Evolutionary conservation across 2,329 filamentous ascomycete genomes (phyloP), one percentile per base, ranked within the genome.

Genomic region (Ophiostoma ulmi): DNA sequence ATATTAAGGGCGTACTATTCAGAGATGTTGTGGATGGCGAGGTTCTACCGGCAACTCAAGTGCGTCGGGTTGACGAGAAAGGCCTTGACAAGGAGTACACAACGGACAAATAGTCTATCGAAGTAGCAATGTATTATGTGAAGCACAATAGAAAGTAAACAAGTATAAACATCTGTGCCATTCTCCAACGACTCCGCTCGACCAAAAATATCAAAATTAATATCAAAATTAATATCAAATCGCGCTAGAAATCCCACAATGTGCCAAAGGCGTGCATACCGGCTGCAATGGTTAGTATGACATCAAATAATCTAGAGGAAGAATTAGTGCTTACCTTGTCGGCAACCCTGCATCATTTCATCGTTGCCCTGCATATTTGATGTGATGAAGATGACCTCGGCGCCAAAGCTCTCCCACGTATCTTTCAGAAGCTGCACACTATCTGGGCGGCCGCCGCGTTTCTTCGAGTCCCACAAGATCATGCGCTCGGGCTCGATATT

Each of bases 301-400:
- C 10, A 3, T 4, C 6, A 22, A 55, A 22, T 22, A 14, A 11
- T 11, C 8, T 26, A 13, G 22, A 31, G 3, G 6, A 14, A 14
- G 22, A 44, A 17, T 58, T 1, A 58, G n/a, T 58, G 76, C 78
- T 38, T 76, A 80, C 79, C 78, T 73, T 74, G 78, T 71, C 75
- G 76, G 72, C 80, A 81, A 38, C 80, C 80, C 70, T 79, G 78
- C 79, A 81, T 81, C 80, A 81, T 81, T 75, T 81, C 80, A 71
- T 81, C 79, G 72, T 81, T 81, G 38, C 80, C 80, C 70, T 78
- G 75, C 78, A 74, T 79, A 72, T 81, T 81, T 55, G 78, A 80
- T 1, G 80, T 81, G 73, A 81, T 81, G 75, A 81, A 81, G 70
- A 81, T 81, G 63, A 81, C 80, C 74, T 81, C 80, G 5, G 80